Base-by-base conservation (phyloP, 345 rosid genomes). In the Pistacia atlantica region DNA sequence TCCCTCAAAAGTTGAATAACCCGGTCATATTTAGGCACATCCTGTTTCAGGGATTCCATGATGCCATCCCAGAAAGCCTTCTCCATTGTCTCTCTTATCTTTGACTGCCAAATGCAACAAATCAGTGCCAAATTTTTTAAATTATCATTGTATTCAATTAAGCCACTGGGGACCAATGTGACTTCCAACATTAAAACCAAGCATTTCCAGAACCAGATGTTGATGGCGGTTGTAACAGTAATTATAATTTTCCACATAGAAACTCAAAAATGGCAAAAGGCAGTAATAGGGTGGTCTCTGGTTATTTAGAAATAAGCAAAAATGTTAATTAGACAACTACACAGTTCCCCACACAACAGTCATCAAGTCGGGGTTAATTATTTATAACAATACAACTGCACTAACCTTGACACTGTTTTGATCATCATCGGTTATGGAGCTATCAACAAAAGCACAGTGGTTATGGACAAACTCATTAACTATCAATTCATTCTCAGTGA, bases 51-150 rank as follows among this genome's bases (percentile, higher is more conserved):
- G 6, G 99, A 90, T 75, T 96, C 95, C 81, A 84, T 78, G 38
- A 93, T 73, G 68, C 84, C 80, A 60, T 96, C 98, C 99, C 99
- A 96, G 82, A 96, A 96, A 75, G 95, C 98, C 67, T 80, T 83
- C 85, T 92, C 97, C 93, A 96, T 90, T 37, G 90, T 87, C 80
- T 88, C 87, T 83, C 87, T 90, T 78, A 93, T 80, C 86, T 81
- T 89, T 22, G 66, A 89, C 98, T 96, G 87, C 75, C 79, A 77
- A 69, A 65, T 38, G 61, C 11, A 69, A 64, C 37, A 64, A 69
- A 59, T 69, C 16, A 76, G 48, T 56, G 64, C 62, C 38, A 16
- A 67, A 76, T 20, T 13, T 64, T 33, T 63, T 37, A 33, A 71
- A 12, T 56, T 18, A 6, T 42, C 31, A 5, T 58, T 42, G 13